phyloP scores from a whole-genome alignment of 2,329 filamentous ascomycete genomes.

The Didymella arachidicola region DNA sequence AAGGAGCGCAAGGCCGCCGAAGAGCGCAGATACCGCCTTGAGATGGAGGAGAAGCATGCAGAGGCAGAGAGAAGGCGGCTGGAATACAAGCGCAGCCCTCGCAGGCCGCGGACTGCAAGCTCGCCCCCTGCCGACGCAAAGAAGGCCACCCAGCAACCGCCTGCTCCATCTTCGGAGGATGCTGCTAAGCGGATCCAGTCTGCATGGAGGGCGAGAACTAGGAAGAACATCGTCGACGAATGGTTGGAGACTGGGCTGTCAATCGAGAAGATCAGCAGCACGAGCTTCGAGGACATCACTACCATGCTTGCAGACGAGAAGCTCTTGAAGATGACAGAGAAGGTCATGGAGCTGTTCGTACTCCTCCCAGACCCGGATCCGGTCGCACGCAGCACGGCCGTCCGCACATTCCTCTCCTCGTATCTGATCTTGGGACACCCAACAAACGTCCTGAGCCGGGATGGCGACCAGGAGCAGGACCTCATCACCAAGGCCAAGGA shows the following conservation, averaged over 20 bases:
- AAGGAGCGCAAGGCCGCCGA: constrained; percentile 82
- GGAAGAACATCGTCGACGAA: constrained; percentile 67
- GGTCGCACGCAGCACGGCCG: constrained; percentile 68
- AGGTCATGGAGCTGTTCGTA: constrained; percentile 73
- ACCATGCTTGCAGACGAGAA: constrained; percentile 71
- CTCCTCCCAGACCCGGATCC: constrained; percentile 66
- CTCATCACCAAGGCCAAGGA: constrained; percentile 80
- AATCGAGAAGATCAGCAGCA: constrained; percentile 73
- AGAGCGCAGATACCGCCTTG: constrained; percentile 70
- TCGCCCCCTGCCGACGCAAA: constrained; percentile 57
- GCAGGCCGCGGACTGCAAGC: constrained; percentile 66
- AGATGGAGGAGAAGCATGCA: constrained; percentile 81
- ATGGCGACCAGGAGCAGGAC: constrained; percentile 73
- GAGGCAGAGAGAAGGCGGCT: constrained; percentile 76
- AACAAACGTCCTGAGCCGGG: constrained; percentile 77
- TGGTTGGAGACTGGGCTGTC: constrained; percentile 73
- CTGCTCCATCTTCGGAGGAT: constrained; percentile 62
- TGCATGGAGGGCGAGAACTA: constrained; percentile 70
- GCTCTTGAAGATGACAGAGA: constrained; percentile 71
- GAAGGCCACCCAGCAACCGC: constrained; percentile 34
- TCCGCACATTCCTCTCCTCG: constrained; percentile 79
- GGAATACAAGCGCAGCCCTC: constrained; percentile 61
- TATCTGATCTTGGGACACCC: constrained; percentile 83
- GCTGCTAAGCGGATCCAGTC: constrained; percentile 73
- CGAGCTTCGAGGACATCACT: constrained; percentile 77